A percentile compares a stretch with the other conserved stretches of the same genome.
phyloP scores from a whole-genome alignment of 116 monocot genomes.

The Iris pallida region DNA sequence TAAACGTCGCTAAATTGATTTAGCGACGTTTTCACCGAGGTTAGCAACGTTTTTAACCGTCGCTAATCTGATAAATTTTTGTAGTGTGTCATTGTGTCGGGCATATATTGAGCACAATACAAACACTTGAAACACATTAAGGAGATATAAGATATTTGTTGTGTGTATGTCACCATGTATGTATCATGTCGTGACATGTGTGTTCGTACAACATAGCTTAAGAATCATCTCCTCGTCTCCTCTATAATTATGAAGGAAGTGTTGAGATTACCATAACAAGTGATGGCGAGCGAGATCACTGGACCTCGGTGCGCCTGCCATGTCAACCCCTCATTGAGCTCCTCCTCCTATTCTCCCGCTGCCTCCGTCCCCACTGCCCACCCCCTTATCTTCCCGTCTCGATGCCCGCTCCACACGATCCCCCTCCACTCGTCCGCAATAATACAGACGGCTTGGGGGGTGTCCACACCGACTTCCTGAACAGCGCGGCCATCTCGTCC shows the following conservation, averaged over 20 bases:
- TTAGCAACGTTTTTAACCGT: too few species aligned
- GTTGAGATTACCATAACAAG: conserved; percentile 46
- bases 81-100: too few species aligned
- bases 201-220: not conserved
- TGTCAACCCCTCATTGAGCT: conserved; percentile 60
- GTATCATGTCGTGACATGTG: too few species aligned
- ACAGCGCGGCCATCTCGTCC: conserved; percentile 73
- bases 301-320: conserved; percentile 77
- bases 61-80: too few species aligned
- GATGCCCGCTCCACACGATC: conserved; percentile 71
- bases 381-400: conserved; percentile 10
- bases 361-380: not conserved
- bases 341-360: not conserved
- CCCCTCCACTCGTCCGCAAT: conserved; percentile 37
- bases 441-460: conserved; percentile 31
- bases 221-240: not conserved
- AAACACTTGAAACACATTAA: not conserved
- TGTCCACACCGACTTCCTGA: conserved; percentile 40
- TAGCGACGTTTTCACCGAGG: too few species aligned
- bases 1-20: too few species aligned
- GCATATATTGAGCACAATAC: not conserved
- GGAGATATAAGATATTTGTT: not conserved
- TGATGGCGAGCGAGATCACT: conserved; percentile 58
- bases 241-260: not conserved
- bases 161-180: too few species aligned